These are phyloP conservation scores for Saprolegnia diclina DNA, from an alignment of 352 stramenopile species.

Conservation along the genomic window DNA sequence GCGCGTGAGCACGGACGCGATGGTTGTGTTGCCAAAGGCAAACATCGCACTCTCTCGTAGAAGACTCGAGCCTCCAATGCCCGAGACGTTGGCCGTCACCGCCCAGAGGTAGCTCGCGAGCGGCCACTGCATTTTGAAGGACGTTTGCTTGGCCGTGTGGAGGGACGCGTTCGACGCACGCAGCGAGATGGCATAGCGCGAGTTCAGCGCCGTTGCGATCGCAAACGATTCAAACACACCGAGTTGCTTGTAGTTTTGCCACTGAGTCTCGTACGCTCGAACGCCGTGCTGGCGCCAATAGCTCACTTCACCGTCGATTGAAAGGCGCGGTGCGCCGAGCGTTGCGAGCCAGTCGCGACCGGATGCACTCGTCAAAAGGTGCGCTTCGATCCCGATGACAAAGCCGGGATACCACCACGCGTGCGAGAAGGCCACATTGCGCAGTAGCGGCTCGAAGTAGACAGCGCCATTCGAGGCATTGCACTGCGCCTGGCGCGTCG, in stretches of 20 bases:
- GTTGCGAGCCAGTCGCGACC: background rate
- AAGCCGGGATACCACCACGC: background rate
- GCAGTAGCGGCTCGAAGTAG: slow-evolving; percentile 13
- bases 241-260: slow-evolving; percentile 22
- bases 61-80: background rate
- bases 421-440: background rate
- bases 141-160: background rate
- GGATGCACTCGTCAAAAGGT: background rate
- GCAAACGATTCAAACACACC: slow-evolving; percentile 15
- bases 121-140: slow-evolving; percentile 15
- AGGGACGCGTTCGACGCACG: slow-evolving; percentile 11
- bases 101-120: background rate
- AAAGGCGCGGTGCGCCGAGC: background rate
- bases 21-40: slow-evolving; percentile 1
- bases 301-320: background rate
- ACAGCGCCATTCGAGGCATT: slow-evolving; percentile 11
- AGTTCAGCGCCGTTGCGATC: background rate
- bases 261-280: slow-evolving; percentile 4
- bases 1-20: background rate
- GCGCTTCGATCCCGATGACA: background rate
- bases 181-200: background rate
- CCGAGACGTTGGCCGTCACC: background rate
- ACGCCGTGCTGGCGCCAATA: background rate
- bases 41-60: background rate
- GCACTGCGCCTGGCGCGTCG: background rate